These are phyloP conservation scores for Candida dajiaensis DNA, from an alignment of 805 yeast species.

Conservation along the genomic window DNA sequence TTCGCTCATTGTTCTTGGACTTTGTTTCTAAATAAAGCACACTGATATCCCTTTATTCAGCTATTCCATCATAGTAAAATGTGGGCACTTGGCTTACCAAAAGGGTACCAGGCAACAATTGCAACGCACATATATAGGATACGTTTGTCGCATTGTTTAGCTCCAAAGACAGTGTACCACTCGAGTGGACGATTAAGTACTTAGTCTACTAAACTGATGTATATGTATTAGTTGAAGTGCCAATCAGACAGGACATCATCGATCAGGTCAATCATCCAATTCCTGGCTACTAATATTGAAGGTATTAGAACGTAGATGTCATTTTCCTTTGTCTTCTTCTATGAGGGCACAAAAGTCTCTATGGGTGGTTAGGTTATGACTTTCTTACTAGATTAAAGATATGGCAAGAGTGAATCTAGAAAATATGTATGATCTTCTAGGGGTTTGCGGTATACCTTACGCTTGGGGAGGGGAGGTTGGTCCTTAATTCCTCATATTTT, in stretches of 20 bases:
- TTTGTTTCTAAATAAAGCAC: too few relatives aligned
- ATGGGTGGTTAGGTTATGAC: conserved; percentile 67
- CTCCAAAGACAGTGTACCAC: too few relatives aligned
- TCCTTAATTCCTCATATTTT: conserved; percentile 37
- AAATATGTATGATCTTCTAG: conserved; percentile 58
- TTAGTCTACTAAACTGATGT: too few relatives aligned
- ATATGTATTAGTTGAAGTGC: neutral
- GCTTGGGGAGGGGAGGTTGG: conserved; percentile 49
- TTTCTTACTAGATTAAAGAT: conserved; percentile 45
- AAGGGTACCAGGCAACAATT: too few relatives aligned
- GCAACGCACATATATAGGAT: too few relatives aligned
- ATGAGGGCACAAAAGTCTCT: conserved; percentile 59
- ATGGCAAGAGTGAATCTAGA: conserved; percentile 33
- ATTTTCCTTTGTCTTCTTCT: conserved; percentile 46
- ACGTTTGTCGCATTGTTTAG: too few relatives aligned
- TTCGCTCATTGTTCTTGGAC: too few relatives aligned
- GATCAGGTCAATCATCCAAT: too few relatives aligned
- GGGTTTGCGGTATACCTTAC: conserved; percentile 66
- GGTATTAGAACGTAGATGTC: conserved; percentile 42
- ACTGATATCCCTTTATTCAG: too few relatives aligned
- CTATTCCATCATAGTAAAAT: too few relatives aligned
- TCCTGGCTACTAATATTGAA: conserved; percentile 34
- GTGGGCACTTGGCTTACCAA: too few relatives aligned
- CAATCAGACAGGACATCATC: conserved; percentile 5
- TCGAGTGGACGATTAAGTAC: too few relatives aligned